Conservation (phyloP, 2,329 filamentous ascomycete genomes). For the Chrysoporthe deuterocubensis region DNA sequence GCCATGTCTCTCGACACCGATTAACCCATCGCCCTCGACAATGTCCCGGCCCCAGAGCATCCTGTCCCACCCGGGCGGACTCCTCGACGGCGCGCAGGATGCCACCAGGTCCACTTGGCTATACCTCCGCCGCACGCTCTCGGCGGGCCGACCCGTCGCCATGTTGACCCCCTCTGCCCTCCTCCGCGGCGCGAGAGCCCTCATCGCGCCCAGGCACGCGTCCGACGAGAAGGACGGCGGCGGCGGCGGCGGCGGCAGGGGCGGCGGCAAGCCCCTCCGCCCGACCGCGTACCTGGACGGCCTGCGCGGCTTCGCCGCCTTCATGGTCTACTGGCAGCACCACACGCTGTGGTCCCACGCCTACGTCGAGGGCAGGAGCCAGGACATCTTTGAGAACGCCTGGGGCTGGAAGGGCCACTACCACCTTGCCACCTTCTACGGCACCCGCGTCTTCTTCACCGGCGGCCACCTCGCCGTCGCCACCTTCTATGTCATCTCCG, state of each 20-base stretch:
- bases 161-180: slow-evolving; percentile 14
- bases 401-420: slow-evolving; percentile 13
- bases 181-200: neutral
- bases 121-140: slow-evolving; percentile 1
- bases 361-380: neutral
- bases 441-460: slow-evolving; percentile 19
- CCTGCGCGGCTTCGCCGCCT: slow-evolving; percentile 18
- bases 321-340: slow-evolving; percentile 21
- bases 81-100: slow-evolving; percentile 16
- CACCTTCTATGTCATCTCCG: slow-evolving; percentile 22
- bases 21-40: slow-evolving; percentile 14
- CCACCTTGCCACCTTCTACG: slow-evolving; percentile 17
- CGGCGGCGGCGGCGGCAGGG: slow-evolving; percentile 10
- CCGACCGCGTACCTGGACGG: slow-evolving; percentile 21
- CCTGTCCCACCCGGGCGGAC: slow-evolving; percentile 22
- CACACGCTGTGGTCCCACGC: slow-evolving; percentile 15
- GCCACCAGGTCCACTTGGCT: slow-evolving; percentile 1
- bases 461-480: slow-evolving; percentile 20
- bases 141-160: slow-evolving; percentile 14
- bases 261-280: slow-evolving; percentile 13
- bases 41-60: slow-evolving; percentile 16
- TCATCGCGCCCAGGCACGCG: slow-evolving; percentile 15
- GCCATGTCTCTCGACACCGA: neutral
- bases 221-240: slow-evolving; percentile 12
- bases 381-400: slow-evolving; percentile 10